Evolutionary conservation across 2,329 filamentous ascomycete genomes (phyloP).

Genomic region (Ophiocordyceps camponoti-rufipedis): DNA sequence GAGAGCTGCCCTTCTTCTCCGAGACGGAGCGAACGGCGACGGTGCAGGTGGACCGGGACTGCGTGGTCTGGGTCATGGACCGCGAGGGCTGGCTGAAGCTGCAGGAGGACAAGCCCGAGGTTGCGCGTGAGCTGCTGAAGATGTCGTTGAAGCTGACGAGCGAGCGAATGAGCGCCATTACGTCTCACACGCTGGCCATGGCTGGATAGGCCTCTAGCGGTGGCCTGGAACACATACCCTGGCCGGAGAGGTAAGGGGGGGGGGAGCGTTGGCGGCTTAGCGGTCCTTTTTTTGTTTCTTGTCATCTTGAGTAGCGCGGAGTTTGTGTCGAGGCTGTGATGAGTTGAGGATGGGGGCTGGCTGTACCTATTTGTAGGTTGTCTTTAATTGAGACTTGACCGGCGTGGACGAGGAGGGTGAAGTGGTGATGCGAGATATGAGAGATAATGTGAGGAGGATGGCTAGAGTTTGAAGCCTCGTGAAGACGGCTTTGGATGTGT

Average conservation of each 20-base stretch:
- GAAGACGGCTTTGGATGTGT: too few relatives aligned
- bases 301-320: not conserved
- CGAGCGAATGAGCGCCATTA: conserved; percentile 67
- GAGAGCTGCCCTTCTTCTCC: conserved; percentile 90
- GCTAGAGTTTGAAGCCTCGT: too few relatives aligned
- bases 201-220: conserved; percentile 17
- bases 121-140: conserved; percentile 68
- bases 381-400: too few relatives aligned
- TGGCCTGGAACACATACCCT: not conserved
- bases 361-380: too few relatives aligned
- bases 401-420: too few relatives aligned
- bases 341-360: too few relatives aligned
- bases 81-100: conserved; percentile 52
- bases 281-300: not conserved
- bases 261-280: not conserved
- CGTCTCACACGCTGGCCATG: conserved; percentile 32
- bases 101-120: conserved; percentile 53
- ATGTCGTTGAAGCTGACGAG: conserved; percentile 87
- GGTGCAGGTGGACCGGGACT: conserved; percentile 65
- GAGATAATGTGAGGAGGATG: too few relatives aligned
- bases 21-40: conserved; percentile 78
- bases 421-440: too few relatives aligned
- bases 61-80: conserved; percentile 68
- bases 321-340: too few relatives aligned
- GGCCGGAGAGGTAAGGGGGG: not conserved